These are phyloP conservation scores for Heterobasidion occidentale DNA, from an alignment of 1,284 basidiomycete species.

Conservation along the genomic window DNA sequence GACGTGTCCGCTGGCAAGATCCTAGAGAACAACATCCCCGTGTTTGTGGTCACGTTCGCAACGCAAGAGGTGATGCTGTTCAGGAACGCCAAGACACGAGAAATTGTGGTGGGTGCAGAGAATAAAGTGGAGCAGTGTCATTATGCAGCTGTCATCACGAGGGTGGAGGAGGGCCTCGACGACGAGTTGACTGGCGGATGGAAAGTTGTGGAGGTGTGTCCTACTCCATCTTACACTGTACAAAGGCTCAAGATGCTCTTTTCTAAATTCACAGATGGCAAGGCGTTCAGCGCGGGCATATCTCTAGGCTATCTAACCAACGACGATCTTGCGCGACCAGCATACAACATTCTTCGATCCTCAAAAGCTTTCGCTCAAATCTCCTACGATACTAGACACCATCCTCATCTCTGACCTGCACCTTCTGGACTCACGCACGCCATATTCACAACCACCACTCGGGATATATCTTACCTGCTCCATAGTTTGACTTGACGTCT, in stretches of 20 bases:
- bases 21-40: constrained; percentile 85
- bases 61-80: constrained; percentile 95
- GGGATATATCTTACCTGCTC: background rate
- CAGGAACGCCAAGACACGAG: constrained; percentile 81
- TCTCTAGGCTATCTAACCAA: constrained; percentile 17
- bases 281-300: constrained; percentile 32
- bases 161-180: constrained; percentile 78
- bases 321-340: background rate
- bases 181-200: constrained; percentile 96
- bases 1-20: constrained; percentile 84
- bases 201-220: constrained; percentile 91
- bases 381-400: background rate
- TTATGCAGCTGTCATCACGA: constrained; percentile 89
- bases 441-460: background rate
- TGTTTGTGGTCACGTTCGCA: constrained; percentile 89
- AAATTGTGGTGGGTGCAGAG: constrained; percentile 83
- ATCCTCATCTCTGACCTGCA: background rate
- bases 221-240: background rate
- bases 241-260: background rate
- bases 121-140: constrained; percentile 88
- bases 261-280: constrained; percentile 25
- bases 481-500: background rate
- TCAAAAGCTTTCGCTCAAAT: background rate
- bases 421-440: background rate
- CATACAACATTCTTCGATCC: background rate